Percentiles rank a stretch among this genome's conserved stretches.
Conservation (phyloP, 2,329 filamentous ascomycete genomes). For the Verticillium longisporum region DNA sequence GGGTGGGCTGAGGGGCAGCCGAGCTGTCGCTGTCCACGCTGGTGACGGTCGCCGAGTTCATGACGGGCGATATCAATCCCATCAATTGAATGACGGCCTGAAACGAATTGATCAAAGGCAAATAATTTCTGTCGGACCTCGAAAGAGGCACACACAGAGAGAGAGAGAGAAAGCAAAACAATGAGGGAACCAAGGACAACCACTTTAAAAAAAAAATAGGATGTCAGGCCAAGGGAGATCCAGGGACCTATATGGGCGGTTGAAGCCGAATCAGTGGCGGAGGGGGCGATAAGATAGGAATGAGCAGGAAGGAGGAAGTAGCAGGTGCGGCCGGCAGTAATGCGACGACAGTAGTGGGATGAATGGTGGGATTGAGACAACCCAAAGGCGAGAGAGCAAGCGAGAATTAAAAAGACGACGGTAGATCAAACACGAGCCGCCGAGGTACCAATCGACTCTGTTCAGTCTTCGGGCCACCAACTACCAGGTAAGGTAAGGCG, state of each 20-base stretch:
- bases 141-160: neutral
- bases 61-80: constrained; percentile 9
- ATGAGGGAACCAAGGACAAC: neutral
- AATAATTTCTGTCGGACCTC: too few species aligned
- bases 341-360: neutral
- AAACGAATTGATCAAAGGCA: neutral
- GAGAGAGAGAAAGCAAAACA: neutral
- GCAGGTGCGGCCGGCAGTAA: neutral
- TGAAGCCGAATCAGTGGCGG: neutral
- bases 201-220: neutral
- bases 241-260: neutral
- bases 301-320: neutral
- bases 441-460: neutral
- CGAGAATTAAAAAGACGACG: neutral
- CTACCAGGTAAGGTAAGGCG: too few species aligned
- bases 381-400: neutral
- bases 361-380: neutral
- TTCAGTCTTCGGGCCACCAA: too few species aligned
- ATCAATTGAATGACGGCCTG: neutral
- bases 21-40: constrained; percentile 6
- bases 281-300: neutral
- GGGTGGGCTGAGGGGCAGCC: neutral
- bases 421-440: neutral
- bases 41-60: constrained; percentile 35
- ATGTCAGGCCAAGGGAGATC: neutral